A percentile compares a stretch with the other conserved stretches of the same genome.
Conservation (phyloP, 2,329 filamentous ascomycete species). For the Clonostachys rhizophaga region DNA sequence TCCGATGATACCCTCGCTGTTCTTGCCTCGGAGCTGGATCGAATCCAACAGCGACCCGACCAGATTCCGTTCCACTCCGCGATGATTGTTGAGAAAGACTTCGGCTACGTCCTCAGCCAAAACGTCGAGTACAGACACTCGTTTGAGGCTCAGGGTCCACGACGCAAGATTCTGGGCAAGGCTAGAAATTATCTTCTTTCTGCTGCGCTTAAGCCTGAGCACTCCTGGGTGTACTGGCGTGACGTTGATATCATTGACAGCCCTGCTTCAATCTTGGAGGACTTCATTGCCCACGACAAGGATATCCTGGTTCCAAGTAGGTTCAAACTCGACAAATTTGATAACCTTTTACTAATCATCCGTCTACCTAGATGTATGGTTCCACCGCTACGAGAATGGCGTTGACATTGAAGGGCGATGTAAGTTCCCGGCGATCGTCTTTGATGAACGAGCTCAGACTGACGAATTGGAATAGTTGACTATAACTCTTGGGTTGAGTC, state of each 20-base stretch:
- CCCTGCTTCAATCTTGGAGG: slow-evolving; percentile 81
- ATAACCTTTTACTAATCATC: background rate
- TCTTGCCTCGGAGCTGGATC: slow-evolving; percentile 77
- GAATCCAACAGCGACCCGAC: slow-evolving; percentile 78
- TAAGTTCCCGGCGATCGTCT: slow-evolving; percentile 38
- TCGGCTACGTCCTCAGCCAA: slow-evolving; percentile 71
- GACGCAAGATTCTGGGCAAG: slow-evolving; percentile 83
- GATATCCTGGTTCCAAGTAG: slow-evolving; percentile 93
- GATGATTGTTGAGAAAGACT: slow-evolving; percentile 86
- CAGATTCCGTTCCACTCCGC: slow-evolving; percentile 82
- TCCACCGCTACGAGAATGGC: slow-evolving; percentile 79
- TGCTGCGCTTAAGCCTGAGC: slow-evolving; percentile 81
- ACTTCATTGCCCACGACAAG: slow-evolving; percentile 89
- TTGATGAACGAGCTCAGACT: slow-evolving; percentile 1
- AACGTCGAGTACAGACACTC: slow-evolving; percentile 77
- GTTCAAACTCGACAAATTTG: slow-evolving; percentile 21
- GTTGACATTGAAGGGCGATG: slow-evolving; percentile 92
- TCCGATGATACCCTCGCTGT: slow-evolving; percentile 88
- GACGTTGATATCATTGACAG: slow-evolving; percentile 96
- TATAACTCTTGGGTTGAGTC: slow-evolving; percentile 99
- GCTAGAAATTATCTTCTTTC: slow-evolving; percentile 90
- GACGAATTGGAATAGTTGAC: slow-evolving; percentile 58
- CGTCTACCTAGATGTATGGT: slow-evolving; percentile 76
- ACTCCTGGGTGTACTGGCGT: slow-evolving; percentile 98
- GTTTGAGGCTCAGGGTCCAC: slow-evolving; percentile 82